These are phyloP conservation scores for Phaeomoniella chlamydospora DNA, from an alignment of 2,329 filamentous ascomycete species.

Conservation along the genomic window DNA sequence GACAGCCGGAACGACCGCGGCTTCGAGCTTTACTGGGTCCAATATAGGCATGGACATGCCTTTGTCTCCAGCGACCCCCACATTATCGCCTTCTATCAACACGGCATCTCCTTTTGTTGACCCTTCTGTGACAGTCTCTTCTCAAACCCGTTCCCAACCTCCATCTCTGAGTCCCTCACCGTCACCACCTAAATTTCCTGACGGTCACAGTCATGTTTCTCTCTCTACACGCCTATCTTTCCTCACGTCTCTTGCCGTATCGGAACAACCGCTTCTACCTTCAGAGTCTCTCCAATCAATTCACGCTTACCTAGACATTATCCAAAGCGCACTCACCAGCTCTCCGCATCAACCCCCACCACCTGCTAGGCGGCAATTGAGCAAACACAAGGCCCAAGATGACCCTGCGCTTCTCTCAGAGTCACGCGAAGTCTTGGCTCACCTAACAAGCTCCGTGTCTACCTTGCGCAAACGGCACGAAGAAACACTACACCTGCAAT, in stretches of 20 bases:
- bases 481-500: neutral
- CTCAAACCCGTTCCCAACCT: neutral
- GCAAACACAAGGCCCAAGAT: neutral
- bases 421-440: neutral
- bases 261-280: neutral
- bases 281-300: neutral
- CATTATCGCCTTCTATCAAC: neutral
- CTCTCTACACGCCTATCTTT: slow-evolving; percentile 1
- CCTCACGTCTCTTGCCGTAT: neutral
- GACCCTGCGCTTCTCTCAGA: neutral
- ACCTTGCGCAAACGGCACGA: neutral
- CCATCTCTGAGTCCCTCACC: neutral
- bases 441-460: neutral
- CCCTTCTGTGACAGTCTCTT: neutral
- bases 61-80: neutral
- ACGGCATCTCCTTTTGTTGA: neutral
- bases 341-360: neutral
- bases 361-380: neutral
- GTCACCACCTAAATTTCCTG: neutral
- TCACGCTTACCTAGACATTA: neutral
- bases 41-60: no score
- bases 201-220: neutral
- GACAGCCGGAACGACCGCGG: no score
- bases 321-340: neutral
- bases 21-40: no score